Conservation (phyloP, 1,139 yeast species). For the Zhuliangozyma blackwelliae region DNA sequence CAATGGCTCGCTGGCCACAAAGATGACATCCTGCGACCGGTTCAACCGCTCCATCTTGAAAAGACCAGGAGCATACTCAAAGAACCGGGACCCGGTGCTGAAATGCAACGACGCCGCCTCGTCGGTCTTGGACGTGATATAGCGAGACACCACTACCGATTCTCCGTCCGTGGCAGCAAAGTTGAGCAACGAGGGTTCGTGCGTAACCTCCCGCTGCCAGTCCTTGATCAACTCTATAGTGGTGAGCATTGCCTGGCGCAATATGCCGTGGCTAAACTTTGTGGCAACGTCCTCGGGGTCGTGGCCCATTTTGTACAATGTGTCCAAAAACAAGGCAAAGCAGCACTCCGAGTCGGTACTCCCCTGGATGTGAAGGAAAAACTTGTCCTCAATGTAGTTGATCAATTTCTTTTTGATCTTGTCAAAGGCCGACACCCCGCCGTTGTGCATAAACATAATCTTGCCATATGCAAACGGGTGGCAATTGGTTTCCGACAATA, state of each 20-base stretch:
- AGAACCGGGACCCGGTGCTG: conserved; percentile 87
- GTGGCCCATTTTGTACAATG: conserved; percentile 68
- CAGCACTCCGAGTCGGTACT: conserved; percentile 95
- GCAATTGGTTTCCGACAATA: conserved; percentile 88
- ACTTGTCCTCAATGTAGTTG: conserved; percentile 72
- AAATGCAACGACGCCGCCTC: conserved; percentile 96
- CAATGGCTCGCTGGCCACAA: conserved; percentile 93
- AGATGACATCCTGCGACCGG: conserved; percentile 89
- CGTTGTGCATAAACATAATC: conserved; percentile 96
- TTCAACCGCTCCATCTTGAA: conserved; percentile 92
- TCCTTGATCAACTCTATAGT: conserved; percentile 71
- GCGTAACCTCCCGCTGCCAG: conserved; percentile 48
- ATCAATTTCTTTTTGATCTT: conserved; percentile 70
- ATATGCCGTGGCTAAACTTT: conserved; percentile 46
- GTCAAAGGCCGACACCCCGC: conserved; percentile 74
- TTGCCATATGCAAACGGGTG: conserved; percentile 89
- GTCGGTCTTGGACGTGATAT: conserved; percentile 82
- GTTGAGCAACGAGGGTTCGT: conserved; percentile 83
- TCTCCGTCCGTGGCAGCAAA: conserved; percentile 95
- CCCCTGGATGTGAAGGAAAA: conserved; percentile 79
- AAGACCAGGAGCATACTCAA: conserved; percentile 84
- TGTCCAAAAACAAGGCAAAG: conserved; percentile 82
- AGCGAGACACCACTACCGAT: conserved; percentile 82
- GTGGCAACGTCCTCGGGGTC: conserved; percentile 48
- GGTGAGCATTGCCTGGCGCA: conserved; percentile 65